These are phyloP conservation scores for Rhodotorula babjevae DNA, from an alignment of 768 basidiomycete genomes.

Conservation along the genomic window DNA sequence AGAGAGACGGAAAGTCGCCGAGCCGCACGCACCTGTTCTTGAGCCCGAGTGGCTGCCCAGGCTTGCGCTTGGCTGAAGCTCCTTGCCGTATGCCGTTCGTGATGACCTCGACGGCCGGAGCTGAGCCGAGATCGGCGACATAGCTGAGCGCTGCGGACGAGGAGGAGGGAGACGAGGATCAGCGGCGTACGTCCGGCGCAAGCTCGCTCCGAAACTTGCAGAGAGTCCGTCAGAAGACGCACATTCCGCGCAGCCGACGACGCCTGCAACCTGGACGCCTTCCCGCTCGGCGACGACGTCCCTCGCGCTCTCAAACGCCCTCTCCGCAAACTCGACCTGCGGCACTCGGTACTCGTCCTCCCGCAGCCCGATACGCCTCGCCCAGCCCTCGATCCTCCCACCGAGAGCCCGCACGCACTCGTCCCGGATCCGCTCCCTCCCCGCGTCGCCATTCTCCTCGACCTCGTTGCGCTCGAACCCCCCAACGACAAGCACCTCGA, in stretches of 20 bases:
- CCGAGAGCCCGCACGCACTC: slow-evolving; percentile 61
- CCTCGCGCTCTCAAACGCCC: slow-evolving; percentile 1
- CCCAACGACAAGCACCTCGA: slow-evolving; percentile 65
- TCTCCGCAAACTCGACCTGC: not conserved
- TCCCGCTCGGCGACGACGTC: not conserved
- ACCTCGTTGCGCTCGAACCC: slow-evolving; percentile 54
- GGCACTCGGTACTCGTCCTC: not conserved
- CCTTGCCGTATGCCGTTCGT: slow-evolving; percentile 78
- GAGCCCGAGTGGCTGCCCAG: slow-evolving; percentile 54
- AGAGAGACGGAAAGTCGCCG: no score
- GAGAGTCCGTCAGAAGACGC: not conserved
- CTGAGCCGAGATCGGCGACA: not conserved
- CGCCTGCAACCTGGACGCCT: not conserved
- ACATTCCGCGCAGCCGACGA: slow-evolving; percentile 16
- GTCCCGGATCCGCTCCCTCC: slow-evolving; percentile 23
- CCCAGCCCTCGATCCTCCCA: slow-evolving; percentile 60
- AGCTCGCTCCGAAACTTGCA: no score
- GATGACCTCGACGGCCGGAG: slow-evolving; percentile 65
- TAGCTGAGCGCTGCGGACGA: not conserved
- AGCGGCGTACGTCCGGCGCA: no score
- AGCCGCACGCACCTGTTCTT: slow-evolving; percentile 57
- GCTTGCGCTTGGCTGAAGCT: slow-evolving; percentile 58
- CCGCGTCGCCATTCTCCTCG: slow-evolving; percentile 47
- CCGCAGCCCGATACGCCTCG: slow-evolving; percentile 47
- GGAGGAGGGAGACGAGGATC: not conserved